These are phyloP conservation scores for Sordariomycetes sp. DNA, from an alignment of 2,329 filamentous ascomycete species.

Conservation along the genomic window DNA sequence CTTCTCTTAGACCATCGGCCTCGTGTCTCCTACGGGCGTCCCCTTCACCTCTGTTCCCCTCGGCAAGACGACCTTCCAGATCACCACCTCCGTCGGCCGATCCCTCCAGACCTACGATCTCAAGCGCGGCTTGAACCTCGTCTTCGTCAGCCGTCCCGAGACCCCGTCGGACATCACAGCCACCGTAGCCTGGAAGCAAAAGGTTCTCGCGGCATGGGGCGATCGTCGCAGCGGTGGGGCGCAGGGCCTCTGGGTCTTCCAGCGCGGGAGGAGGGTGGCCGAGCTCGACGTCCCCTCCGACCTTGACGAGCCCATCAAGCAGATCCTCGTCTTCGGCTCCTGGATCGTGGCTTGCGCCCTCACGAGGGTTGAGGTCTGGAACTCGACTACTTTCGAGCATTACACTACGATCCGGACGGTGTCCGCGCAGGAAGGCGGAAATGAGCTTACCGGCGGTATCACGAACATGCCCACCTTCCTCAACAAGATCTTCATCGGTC, in stretches of 20 bases:
- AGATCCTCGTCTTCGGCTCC: constrained; percentile 72
- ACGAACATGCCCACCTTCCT: constrained; percentile 87
- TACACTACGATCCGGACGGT: constrained; percentile 70
- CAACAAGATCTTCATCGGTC: constrained; percentile 89
- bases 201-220: constrained; percentile 83
- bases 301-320: constrained; percentile 56
- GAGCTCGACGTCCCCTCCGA: constrained; percentile 58
- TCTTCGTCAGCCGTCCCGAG: constrained; percentile 87
- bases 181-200: constrained; percentile 75
- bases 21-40: constrained; percentile 81
- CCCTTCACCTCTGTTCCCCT: constrained; percentile 83
- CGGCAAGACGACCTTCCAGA: constrained; percentile 91
- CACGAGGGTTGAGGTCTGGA: constrained; percentile 81
- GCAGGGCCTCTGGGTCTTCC: constrained; percentile 79
- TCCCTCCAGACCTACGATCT: constrained; percentile 94
- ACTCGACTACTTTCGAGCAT: constrained; percentile 67
- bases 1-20: constrained; percentile 61
- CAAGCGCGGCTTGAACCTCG: constrained; percentile 74
- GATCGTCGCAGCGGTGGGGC: constrained; percentile 33
- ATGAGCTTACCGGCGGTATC: constrained; percentile 63
- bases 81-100: constrained; percentile 86
- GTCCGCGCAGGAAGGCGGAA: constrained; percentile 41
- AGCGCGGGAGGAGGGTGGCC: constrained; percentile 73
- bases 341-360: constrained; percentile 77
- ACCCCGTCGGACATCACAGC: constrained; percentile 79